Evolutionary conservation across 495 filamentous ascomycete genomes (phyloP).

Genomic region (Extremus antarcticus): DNA sequence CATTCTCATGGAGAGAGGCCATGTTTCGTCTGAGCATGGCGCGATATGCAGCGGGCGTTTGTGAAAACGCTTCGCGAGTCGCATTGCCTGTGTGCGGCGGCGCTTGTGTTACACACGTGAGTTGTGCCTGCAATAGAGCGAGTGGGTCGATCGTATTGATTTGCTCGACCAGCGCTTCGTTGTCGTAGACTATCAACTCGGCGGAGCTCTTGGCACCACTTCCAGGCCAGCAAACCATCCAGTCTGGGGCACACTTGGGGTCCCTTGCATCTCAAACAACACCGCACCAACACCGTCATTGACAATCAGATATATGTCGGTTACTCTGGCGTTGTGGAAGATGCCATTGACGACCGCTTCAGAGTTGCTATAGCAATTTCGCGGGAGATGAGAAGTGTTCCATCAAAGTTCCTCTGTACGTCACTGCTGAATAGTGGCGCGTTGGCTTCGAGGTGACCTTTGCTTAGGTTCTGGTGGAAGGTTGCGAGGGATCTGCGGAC

Average conservation of each 20-base stretch:
- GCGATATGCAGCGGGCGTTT: background rate
- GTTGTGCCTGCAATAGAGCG: background rate
- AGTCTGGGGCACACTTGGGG: background rate
- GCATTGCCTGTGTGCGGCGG: background rate
- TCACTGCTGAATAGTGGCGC: background rate
- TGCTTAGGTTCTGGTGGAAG: slow-evolving; percentile 1
- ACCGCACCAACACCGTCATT: background rate
- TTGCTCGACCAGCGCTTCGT: background rate
- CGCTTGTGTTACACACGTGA: background rate
- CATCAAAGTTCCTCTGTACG: background rate
- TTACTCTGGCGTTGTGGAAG: background rate
- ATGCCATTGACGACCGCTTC: background rate
- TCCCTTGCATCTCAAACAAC: background rate
- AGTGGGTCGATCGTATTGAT: background rate
- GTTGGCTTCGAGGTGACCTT: background rate
- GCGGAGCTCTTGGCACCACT: background rate
- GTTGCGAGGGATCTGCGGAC: background rate
- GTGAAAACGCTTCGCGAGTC: background rate
- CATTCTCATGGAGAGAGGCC: background rate
- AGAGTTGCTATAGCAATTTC: background rate
- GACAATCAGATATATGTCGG: background rate
- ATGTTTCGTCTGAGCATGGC: background rate
- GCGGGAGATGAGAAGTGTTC: background rate
- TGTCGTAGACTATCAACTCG: background rate
- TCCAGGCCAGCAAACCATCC: background rate